Conservation (phyloP, 2,329 filamentous ascomycete genomes). For the Aspergillaceae sp. region DNA sequence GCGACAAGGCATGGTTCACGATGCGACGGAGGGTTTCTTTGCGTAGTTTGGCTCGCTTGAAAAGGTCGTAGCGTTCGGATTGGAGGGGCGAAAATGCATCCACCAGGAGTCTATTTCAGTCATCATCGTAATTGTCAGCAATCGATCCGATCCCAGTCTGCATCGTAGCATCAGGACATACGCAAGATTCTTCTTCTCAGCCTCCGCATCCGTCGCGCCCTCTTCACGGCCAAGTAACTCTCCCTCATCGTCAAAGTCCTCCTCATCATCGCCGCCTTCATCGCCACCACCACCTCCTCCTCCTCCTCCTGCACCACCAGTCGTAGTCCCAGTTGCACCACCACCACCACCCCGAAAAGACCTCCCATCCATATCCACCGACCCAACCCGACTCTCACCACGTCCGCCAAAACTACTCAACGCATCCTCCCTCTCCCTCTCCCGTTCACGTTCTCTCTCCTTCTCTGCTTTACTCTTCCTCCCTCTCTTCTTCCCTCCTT, state of each 20-base stretch:
- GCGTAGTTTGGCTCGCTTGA: constrained; percentile 43
- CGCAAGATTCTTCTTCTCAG: constrained; percentile 45
- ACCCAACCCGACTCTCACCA: constrained; percentile 22
- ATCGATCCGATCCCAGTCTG: not conserved
- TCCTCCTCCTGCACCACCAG: constrained; percentile 25
- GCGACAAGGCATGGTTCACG: constrained; percentile 59
- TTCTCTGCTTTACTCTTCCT: constrained; percentile 32
- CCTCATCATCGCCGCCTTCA: constrained; percentile 44
- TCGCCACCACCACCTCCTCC: constrained; percentile 40
- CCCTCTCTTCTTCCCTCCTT: constrained; percentile 27
- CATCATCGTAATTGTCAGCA: not conserved
- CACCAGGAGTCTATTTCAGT: constrained; percentile 30
- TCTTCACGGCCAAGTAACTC: constrained; percentile 39
- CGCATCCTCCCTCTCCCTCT: constrained; percentile 26
- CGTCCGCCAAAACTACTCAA: constrained; percentile 14
- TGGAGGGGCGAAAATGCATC: constrained; percentile 42
- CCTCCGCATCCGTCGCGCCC: constrained; percentile 39
- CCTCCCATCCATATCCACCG: constrained; percentile 23
- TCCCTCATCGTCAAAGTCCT: constrained; percentile 42
- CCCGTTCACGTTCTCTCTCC: constrained; percentile 24
- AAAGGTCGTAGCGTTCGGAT: constrained; percentile 41
- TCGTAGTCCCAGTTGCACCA: constrained; percentile 23
- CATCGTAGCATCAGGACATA: constrained; percentile 20
- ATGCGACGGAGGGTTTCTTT: constrained; percentile 47
- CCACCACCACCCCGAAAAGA: constrained; percentile 22